Evolutionary conservation across 1,139 yeast genomes (phyloP), one percentile per base, ranked within the genome.

Genomic region (Komagataea norvegica): DNA sequence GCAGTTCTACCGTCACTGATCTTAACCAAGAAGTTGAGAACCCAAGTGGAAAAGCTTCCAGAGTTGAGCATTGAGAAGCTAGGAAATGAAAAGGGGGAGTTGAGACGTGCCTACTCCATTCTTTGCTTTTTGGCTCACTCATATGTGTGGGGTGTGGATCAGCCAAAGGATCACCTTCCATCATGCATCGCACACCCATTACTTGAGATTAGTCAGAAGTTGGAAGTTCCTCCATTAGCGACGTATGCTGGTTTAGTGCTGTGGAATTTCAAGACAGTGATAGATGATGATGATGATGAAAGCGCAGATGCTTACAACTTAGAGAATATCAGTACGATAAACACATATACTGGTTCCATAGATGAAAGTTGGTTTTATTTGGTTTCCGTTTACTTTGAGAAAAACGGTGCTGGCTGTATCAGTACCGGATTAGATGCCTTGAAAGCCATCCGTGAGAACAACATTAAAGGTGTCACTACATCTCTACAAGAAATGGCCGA

Each of bases 361-460:
- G 96, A 89, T 59, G 97, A 89, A 60, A 75, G 86, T 48, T 89
- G 97, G 97, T 89, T 89, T 58, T 89, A 86, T 57, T 67, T 88
- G 44, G 91, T 88, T 13, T 81, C 93, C 52, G 91, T 88, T 1
- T 86, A 77, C 46, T 85, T 89, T 54, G 97, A 89, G 61, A 72
- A 78, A 49, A 77, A 74, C 45, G 95, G 96, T 25, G 88, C 93
- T 0, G 70, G 75, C 20, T 72, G 82, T 43, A 60, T 84, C 34
- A 64, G 66, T 2, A 62, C 69, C 21, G 89, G 89, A 4, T 52
- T 81, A 31, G 72, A 71, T 18, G 86, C 91, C 1, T 70, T 86
- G 33, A 65, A 67, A 33, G 70, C 74, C 5, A 78, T 79, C 1
- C 61, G 84, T 41, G 62, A 68, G 13, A 53, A 55, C 24, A 43